phyloP scores from a whole-genome alignment of 2,329 filamentous ascomycete genomes.

The Pseudogymnoascus sp. region DNA sequence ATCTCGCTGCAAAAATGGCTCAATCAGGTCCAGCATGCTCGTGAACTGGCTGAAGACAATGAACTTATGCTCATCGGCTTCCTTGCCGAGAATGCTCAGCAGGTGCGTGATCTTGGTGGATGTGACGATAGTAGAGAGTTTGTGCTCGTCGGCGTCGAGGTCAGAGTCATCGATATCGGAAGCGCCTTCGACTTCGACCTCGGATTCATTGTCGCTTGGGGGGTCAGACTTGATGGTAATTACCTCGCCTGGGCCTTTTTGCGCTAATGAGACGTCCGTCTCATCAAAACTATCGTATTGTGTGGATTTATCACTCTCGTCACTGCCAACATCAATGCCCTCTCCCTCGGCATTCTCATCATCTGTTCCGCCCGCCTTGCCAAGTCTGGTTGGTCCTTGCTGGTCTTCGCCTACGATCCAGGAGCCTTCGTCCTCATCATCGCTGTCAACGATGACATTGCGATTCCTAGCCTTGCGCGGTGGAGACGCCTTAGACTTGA shows the following conservation, averaged over 20 bases:
- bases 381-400: constrained; percentile 52
- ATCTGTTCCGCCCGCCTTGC: constrained; percentile 73
- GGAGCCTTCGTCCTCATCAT: constrained; percentile 59
- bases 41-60: constrained; percentile 99
- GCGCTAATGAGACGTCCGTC: not conserved
- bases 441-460: constrained; percentile 56
- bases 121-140: constrained; percentile 47
- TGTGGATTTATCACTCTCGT: constrained; percentile 38
- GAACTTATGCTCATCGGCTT: constrained; percentile 80
- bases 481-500: constrained; percentile 30
- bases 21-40: constrained; percentile 92
- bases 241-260: not conserved
- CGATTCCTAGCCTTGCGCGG: constrained; percentile 45
- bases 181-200: constrained; percentile 37
- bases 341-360: constrained; percentile 84
- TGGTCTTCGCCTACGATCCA: constrained; percentile 72
- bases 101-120: constrained; percentile 92
- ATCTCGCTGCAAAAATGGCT: constrained; percentile 74
- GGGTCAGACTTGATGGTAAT: constrained; percentile 20
- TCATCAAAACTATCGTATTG: constrained; percentile 17
- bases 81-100: constrained; percentile 69
- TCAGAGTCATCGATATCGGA: constrained; percentile 28
- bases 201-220: constrained; percentile 29
- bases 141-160: constrained; percentile 33
- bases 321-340: constrained; percentile 67